Evolutionary conservation across 345 rosid species (phyloP).

Genomic region (Eucalyptus camaldulensis): DNA sequence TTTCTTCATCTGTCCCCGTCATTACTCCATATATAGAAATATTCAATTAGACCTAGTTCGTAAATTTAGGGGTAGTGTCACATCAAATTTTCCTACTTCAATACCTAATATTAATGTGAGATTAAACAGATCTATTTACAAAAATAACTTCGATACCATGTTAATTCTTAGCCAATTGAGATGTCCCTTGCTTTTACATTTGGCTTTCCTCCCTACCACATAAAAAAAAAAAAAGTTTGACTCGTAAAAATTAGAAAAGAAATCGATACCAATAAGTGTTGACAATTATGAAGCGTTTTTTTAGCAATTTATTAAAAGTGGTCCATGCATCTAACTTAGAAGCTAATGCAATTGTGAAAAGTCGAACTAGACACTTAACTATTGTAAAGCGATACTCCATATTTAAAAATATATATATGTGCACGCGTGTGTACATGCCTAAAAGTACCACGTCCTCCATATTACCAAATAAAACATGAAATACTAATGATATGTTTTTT

Average conservation of each 20-base stretch:
- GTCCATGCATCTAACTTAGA: background rate
- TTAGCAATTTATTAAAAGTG: background rate
- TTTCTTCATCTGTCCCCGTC: background rate
- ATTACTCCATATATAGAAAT: background rate
- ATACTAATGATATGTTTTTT: background rate
- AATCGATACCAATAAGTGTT: rapidly evolving
- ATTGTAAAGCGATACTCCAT: background rate
- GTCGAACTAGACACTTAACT: background rate
- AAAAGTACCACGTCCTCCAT: background rate
- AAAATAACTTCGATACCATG: background rate
- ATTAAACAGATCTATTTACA: background rate
- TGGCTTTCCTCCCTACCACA: background rate
- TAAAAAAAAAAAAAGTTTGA: rapidly evolving
- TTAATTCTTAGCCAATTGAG: background rate
- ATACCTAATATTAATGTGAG: background rate
- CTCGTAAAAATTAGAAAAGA: background rate
- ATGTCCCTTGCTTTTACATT: background rate
- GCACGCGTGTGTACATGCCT: rapidly evolving
- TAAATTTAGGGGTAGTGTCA: background rate
- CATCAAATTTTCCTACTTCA: background rate
- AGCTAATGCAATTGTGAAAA: background rate
- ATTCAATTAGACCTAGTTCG: background rate
- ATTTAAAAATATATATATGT: too few relatives aligned
- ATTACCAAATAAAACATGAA: background rate
- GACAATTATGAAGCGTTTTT: background rate